A percentile compares a stretch with the other conserved stretches of the same genome.
Evolutionary conservation across 75 land plant species (phyloP).

Genomic region (Pinus tabuliformis): DNA sequence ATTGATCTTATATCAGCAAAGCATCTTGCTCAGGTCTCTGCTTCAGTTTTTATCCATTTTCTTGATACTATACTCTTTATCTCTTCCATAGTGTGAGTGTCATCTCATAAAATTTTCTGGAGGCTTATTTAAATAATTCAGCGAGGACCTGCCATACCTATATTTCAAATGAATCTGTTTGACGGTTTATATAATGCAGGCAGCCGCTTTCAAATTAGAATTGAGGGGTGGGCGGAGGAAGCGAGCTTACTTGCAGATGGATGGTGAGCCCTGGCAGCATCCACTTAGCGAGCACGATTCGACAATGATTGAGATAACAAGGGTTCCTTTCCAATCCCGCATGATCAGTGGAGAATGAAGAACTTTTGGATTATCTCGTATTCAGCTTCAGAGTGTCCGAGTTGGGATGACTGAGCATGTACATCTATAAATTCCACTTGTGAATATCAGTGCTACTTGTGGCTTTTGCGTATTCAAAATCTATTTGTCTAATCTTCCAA

Average conservation of each 20-base stretch:
- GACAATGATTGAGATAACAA: constrained; percentile 55
- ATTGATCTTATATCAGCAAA: constrained; percentile 75
- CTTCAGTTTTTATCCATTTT: background rate
- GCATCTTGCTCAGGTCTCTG: constrained; percentile 87
- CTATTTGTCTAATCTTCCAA: too few species aligned
- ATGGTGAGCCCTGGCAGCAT: constrained; percentile 96
- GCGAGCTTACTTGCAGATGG: constrained; percentile 74
- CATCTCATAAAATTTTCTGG: background rate
- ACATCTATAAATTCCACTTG: too few species aligned
- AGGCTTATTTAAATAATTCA: background rate
- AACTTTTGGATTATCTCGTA: too few species aligned
- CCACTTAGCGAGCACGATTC: constrained; percentile 46
- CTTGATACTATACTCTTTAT: background rate
- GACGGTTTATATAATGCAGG: constrained; percentile 37
- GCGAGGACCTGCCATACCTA: background rate
- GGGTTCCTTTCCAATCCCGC: constrained; percentile 41
- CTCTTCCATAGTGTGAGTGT: background rate
- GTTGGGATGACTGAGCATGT: too few species aligned
- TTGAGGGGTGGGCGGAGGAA: constrained; percentile 55
- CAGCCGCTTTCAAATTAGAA: constrained; percentile 66
- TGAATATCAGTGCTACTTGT: too few species aligned
- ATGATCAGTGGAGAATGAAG: constrained; percentile 45
- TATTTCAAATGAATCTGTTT: background rate
- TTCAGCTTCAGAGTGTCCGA: too few species aligned
- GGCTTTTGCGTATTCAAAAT: too few species aligned